Evolutionary conservation across 768 basidiomycete genomes (phyloP).

Genomic region (Tylopilus sp.): DNA sequence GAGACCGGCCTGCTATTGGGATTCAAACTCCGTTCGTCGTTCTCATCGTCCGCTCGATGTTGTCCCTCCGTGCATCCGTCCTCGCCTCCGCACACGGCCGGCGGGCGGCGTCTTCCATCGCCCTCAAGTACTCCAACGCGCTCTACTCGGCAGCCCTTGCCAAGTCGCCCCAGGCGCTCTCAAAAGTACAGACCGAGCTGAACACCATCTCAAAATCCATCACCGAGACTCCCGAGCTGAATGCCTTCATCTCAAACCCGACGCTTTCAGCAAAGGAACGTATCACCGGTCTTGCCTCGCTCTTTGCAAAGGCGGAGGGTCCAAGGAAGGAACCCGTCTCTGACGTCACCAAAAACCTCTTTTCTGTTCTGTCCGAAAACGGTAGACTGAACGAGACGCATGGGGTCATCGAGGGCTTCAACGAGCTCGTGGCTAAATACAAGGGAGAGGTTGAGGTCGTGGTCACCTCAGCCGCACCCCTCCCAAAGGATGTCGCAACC

Average conservation of each 20-base stretch:
- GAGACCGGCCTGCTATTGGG: not conserved
- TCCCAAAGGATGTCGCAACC: slow-evolving; percentile 70
- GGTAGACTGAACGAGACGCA: slow-evolving; percentile 82
- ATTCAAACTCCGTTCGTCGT: slow-evolving; percentile 2
- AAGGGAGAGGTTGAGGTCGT: slow-evolving; percentile 90
- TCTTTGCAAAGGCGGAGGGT: slow-evolving; percentile 68
- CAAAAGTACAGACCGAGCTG: slow-evolving; percentile 84
- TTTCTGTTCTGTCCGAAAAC: slow-evolving; percentile 88
- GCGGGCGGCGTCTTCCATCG: slow-evolving; percentile 74
- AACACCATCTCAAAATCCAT: slow-evolving; percentile 66
- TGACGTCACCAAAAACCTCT: slow-evolving; percentile 89
- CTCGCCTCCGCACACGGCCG: slow-evolving; percentile 41
- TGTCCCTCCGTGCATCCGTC: slow-evolving; percentile 51
- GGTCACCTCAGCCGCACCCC: slow-evolving; percentile 83
- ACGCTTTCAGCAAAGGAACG: slow-evolving; percentile 84
- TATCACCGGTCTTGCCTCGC: slow-evolving; percentile 55
- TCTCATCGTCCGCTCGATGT: slow-evolving; percentile 40
- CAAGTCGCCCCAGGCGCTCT: slow-evolving; percentile 80
- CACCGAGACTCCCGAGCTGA: slow-evolving; percentile 59
- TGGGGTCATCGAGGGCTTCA: slow-evolving; percentile 89
- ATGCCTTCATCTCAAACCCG: slow-evolving; percentile 81
- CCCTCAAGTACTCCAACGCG: slow-evolving; percentile 82
- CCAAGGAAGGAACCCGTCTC: slow-evolving; percentile 74
- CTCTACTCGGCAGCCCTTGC: slow-evolving; percentile 76
- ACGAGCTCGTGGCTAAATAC: slow-evolving; percentile 83